Base-by-base conservation (phyloP, 352 stramenopile genomes). In the Phytophthora foliorum region DNA sequence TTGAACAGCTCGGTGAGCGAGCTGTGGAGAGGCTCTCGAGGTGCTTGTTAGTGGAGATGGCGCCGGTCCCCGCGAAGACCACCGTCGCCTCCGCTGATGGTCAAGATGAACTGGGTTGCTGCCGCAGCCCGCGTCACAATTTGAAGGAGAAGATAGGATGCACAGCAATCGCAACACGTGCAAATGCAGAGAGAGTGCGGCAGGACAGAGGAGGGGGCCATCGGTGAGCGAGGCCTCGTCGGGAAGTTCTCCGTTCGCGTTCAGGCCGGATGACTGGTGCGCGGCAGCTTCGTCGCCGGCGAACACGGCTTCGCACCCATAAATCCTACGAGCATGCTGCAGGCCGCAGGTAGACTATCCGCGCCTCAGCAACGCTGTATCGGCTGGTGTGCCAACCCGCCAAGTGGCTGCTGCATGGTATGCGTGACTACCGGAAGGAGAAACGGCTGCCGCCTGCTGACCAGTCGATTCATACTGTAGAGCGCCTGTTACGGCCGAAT, bases 141-240 rank as follows among this genome's bases (percentile, higher is more conserved):
- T 54, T 57, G 46, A 54, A 24, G 29, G 36, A 54, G 32, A 17
- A 41, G 27, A 69, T 64, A 32, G 65, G 65, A 46, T 69, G 42
- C 24, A n/a, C 34, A 46, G 32, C 61, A 63, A 72, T 34, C 57
- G 25, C 19, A 21, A 48, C 27, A 34, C 51, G 14, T 36, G 52
- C 34, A 50, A 71, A 69, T 69, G 65, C 58, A 69, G 52, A 67
- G 59, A 69, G 58, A 58, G 57, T 67, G 56, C 57, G 51, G 34
- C 34, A 50, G 65, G 24, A 45, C 53, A 74, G 34, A 69, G 34
- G 48, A 54, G 44, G 22, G 46, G 34, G 6, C 38, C 8, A 9
- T 54, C 22, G 6, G 19, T 61, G 41, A 63, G 58, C 51, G 51
- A 63, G 64, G 51, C 54, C 59, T 69, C 38, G 14, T 55, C 24